Evolutionary conservation across 495 filamentous ascomycete genomes (phyloP).

Genomic region (Rusavskia elegans): DNA sequence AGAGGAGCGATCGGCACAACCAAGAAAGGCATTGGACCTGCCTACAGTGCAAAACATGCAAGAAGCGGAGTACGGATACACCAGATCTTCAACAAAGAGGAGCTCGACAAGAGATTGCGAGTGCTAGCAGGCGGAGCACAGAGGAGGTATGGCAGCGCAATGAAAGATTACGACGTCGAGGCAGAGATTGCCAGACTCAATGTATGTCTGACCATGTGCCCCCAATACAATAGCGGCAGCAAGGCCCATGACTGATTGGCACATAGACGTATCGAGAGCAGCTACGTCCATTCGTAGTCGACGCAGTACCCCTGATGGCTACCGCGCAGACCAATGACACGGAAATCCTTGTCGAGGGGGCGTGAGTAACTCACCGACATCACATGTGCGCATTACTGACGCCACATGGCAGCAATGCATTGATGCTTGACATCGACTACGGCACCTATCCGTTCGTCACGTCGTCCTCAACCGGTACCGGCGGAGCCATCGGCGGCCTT

Average conservation of each 20-base stretch:
- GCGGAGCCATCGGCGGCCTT: conserved; percentile 63
- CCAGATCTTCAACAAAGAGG: conserved; percentile 56
- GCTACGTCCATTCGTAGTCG: conserved; percentile 50
- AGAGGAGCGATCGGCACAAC: conserved; percentile 34
- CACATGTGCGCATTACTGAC: not conserved
- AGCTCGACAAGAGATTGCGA: conserved; percentile 60
- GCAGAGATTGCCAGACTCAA: conserved; percentile 61
- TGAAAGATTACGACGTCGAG: conserved; percentile 61
- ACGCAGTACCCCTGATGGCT: conserved; percentile 43
- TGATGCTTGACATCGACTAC: conserved; percentile 62
- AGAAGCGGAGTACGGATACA: conserved; percentile 58
- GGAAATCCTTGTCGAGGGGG: conserved; percentile 68
- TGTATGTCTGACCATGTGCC: conserved; percentile 15
- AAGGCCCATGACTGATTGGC: not conserved
- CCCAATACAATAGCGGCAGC: not conserved
- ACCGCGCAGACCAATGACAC: conserved; percentile 37
- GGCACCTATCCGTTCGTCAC: conserved; percentile 80
- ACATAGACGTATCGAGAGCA: conserved; percentile 38
- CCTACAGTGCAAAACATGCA: conserved; percentile 65
- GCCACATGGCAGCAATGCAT: conserved; percentile 36
- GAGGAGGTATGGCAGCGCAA: conserved; percentile 50
- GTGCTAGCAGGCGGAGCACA: conserved; percentile 48
- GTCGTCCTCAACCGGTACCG: conserved; percentile 57
- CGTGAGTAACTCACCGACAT: conserved; percentile 10
- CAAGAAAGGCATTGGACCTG: conserved; percentile 56